Evolutionary conservation across 2,329 filamentous ascomycete genomes (phyloP), one percentile per base, ranked within the genome.

Genomic region (Magnaporthiopsis incrustans): DNA sequence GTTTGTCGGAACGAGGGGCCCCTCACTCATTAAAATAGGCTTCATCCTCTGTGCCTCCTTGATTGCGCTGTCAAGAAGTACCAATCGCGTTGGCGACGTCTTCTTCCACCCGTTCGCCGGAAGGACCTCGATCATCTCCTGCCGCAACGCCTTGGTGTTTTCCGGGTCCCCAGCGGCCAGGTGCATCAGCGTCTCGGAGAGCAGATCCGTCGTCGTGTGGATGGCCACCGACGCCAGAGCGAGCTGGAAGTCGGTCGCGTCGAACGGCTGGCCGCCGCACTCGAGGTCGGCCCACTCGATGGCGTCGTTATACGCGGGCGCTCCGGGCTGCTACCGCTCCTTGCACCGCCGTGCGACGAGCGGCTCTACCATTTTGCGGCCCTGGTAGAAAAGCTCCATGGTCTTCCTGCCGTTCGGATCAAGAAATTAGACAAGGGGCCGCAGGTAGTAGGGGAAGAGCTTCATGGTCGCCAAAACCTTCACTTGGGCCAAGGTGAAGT

Each of bases 21-120:
- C 2, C 32, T 33, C 32, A 33, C 32, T 12, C 32, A 33, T 33
- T 8, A 33, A 33, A 33, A 59, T 32, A 32, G 57, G 57, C 57
- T 59, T 59, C 10, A 32, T 26, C 57, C 26, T 59, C 26, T 59
- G 57, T n/a, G 57, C 57, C n/a, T 59, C 57, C 15, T 59, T 59
- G 26, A 59, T 59, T 2, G 57, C 18, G 57, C 57, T 59, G 11
- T 32, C 57, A 10, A 59, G 57, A 8, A 59, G 57, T 2, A 18
- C 10, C 15, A 59, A 22, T 6, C 26, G 32, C 57, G 57, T 22
- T 14, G 32, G 57, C 26, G 57, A 59, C 8, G 32, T 32, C 14
- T 59, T 59, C 14, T 59, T 59, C 57, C 57, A 59, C 26, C 57
- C 57, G 26, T 32, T 32, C 26, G 32, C 57, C 6, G 57, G 57